Evolutionary conservation across 73 alveolate species (phyloP).

Genomic region (Durusdinium trenchii): DNA sequence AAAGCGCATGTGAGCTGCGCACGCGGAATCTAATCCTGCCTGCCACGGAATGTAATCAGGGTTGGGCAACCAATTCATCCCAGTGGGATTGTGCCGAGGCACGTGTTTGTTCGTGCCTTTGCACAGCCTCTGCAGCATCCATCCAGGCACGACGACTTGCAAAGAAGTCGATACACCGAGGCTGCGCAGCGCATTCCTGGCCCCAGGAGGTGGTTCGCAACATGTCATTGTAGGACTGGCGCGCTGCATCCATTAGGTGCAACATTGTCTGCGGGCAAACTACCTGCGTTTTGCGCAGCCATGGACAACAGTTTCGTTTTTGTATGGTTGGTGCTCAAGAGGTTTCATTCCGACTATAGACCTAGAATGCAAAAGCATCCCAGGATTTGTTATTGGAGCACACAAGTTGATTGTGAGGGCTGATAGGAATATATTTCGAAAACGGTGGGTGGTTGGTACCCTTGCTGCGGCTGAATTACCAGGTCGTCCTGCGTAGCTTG

Average conservation of each 20-base stretch:
- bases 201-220: too few relatives aligned
- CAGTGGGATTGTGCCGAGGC: background rate
- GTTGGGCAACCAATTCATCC: too few relatives aligned
- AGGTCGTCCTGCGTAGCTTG: background rate
- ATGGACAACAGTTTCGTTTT: background rate
- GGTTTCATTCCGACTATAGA: background rate
- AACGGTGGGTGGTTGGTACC: background rate
- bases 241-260: too few relatives aligned
- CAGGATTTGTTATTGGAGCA: background rate
- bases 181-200: too few relatives aligned
- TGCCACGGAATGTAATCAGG: too few relatives aligned
- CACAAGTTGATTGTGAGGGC: background rate
- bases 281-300: too few relatives aligned
- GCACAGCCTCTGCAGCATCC: background rate
- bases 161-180: too few relatives aligned
- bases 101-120: background rate
- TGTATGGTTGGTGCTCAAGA: background rate
- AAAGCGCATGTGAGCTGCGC: background rate
- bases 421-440: background rate
- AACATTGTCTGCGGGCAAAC: background rate
- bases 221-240: too few relatives aligned
- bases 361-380: background rate
- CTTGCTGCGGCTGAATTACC: background rate
- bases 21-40: background rate
- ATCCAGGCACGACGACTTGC: too few relatives aligned